Base-by-base conservation (phyloP, 768 basidiomycete genomes). In the Antrodiella citrinella region DNA sequence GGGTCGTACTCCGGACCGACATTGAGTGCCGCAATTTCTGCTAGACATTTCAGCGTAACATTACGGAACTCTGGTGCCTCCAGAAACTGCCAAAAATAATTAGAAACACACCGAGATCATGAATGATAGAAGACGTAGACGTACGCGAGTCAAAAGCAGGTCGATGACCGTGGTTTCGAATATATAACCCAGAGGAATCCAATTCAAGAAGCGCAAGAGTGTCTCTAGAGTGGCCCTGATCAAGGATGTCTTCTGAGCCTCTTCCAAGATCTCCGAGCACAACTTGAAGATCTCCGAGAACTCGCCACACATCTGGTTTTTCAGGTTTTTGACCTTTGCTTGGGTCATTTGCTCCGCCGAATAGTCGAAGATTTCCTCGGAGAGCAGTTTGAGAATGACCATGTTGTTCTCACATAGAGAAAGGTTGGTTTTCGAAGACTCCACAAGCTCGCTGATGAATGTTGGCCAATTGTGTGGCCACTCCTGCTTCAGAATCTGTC, bases 381-480 rank as follows among this genome's bases (percentile, higher is more conserved):
- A 95, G n/a, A 98, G 77, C 11, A 99, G 77, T 62, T 91, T 90
- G 59, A 98, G 77, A 65, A 99, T 98, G 67, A 92, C 80, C 96
- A 99, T 99, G 72, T 99, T 99, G 77, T 99, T 99, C 72, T 99
- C 96, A 77, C 96, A 98, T 24, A 98, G 79, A 2, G 90, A 84
- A 38, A 97, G 80, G 64, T 93, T 97, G 40, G 91, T 91, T 68
- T 95, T 95, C 41, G 95, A 98, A 5, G 95, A 96, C 58, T 93
- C 86, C 52, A 98, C 93, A 43, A 98, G 88, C 67, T 98, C 94
- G 10, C 89, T 83, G 60, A 97, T 96, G 73, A 97, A 98, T 19
- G 80, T 89, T 25, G 95, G 94, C 96, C 96, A 99, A 62, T 96
- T 93, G 65, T 96, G 91, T 21, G 95, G 95, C 96, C 96, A 99